Base-by-base conservation (phyloP, 768 basidiomycete genomes). In the Boletellus ananas region DNA sequence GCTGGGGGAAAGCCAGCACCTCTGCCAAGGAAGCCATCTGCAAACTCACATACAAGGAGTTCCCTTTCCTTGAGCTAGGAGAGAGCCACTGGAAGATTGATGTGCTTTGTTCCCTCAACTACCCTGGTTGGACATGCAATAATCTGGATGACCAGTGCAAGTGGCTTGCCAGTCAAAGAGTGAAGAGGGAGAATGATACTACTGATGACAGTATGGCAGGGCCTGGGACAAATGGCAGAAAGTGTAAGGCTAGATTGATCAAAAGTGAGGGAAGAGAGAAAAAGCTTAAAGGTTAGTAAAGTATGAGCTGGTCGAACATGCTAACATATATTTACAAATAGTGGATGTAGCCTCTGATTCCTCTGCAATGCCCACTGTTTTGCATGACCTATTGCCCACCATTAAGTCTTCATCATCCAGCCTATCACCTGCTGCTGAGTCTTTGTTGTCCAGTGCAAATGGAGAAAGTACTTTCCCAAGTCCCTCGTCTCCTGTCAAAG, bases 1-100 rank as follows among this genome's bases (percentile, higher is more conserved):
- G 33, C 18, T 51, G 54, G 54, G 49, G 49, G 0, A 55, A 55
- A 39, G 42, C 41, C 2, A 47, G 4, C 2, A 3, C 49, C 4
- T 40, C 52, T 3, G 25, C 23, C 0, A 45, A 45, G 23, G 38
- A 53, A 2, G 1, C 35, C 0, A 20, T 48, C 9, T 37, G 25
- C 5, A 8, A 13, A 1, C 2, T 5, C 1, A 5, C 12, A 0
- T 53, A 53, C 38, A 48, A 49, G 11, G 7, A 16, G 0, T 52
- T 39, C 14, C 29, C 43, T 13, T 21, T 44, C 13, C 20, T 44
- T 16, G 13, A n/a, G 6, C 40, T 41, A 8, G 40, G 6, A 27
- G 40, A 41, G 14, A 41, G 9, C 16, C 16, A 44, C 16, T 45
- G 44, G 34, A 45, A 45, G 18, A 25, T 45, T 11, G 16, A 45